Base-by-base conservation (phyloP, 106 monocot genomes). In the Iris macrosiphon region DNA sequence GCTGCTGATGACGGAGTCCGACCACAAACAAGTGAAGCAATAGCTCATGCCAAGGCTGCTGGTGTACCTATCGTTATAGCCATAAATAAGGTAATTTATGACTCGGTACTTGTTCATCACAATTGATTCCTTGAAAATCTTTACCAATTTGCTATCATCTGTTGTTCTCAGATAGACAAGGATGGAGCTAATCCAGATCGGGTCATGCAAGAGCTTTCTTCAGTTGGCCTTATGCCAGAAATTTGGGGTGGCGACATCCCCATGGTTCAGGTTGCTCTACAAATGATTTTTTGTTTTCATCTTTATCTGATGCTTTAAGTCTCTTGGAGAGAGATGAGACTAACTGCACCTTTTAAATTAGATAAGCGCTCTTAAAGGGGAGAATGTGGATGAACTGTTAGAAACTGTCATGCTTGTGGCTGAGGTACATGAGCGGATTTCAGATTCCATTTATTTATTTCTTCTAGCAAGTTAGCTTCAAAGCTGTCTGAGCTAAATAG, bases 1-100 rank as follows among this genome's bases (percentile, higher is more conserved):
- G 91, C 98, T 70, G 98, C 98, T 59, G 98, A 98, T 81, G 98
- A 98, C 76, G 98, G 91, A 44, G 98, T 91, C n/a, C 87, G 77
- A 11, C 98, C 91, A 16, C 98, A 98, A 69, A 98, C 98, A 42
- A 87, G 48, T 60, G 98, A 98, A 59, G 98, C 98, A 20, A 91
- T 98, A 60, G 98, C 98, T 66, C 98, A 98, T 73, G 90, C 98
- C 27, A 90, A 87, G 65, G 98, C 98, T 61, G 98, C 98, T 70
- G 79, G 66, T 15, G 98, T 98, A 30, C 98, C 98, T 29, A 87
- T 98, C 49, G 57, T 98, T 27, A 65, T 98, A 45, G 98, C 98
- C 29, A 98, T 98, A 66, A 98, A 98, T 58, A 98, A 98, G 91
- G 93, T 49, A 72, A 47, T 45, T 27, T 10, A 27, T 12, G 5